Evolutionary conservation across 495 filamentous ascomycete species (phyloP).

Genomic region (Penicillium paradoxum): DNA sequence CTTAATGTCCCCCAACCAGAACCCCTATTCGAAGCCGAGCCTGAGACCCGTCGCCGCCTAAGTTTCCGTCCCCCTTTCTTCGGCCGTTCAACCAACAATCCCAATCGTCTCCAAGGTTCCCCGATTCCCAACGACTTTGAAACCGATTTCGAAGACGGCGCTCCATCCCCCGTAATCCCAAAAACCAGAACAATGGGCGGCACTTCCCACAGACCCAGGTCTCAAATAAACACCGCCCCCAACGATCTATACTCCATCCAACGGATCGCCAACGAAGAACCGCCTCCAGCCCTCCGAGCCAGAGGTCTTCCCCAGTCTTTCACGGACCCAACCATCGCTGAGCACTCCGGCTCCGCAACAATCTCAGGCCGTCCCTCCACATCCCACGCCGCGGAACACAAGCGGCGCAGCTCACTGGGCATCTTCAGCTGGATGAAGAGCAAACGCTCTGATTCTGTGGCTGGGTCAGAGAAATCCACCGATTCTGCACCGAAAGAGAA

Average conservation of each 20-base stretch:
- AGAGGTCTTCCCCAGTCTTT: slow-evolving; percentile 27
- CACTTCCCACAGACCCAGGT: slow-evolving; percentile 11
- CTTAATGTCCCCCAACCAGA: slow-evolving; percentile 11
- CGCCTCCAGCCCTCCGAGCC: background rate
- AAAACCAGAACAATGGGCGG: slow-evolving; percentile 25
- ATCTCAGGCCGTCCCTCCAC: slow-evolving; percentile 25
- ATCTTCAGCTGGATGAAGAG: slow-evolving; percentile 46
- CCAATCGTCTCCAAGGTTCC: slow-evolving; percentile 27
- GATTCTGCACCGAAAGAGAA: slow-evolving; percentile 9
- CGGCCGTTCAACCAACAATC: slow-evolving; percentile 18
- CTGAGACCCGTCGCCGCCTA: slow-evolving; percentile 27
- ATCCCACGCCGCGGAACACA: slow-evolving; percentile 33
- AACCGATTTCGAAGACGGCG: slow-evolving; percentile 30
- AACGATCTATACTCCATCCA: slow-evolving; percentile 10
- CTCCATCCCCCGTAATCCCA: slow-evolving; percentile 34
- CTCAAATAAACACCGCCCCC: slow-evolving; percentile 18
- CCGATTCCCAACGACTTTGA: slow-evolving; percentile 19
- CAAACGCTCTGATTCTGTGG: slow-evolving; percentile 20
- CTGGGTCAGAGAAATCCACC: slow-evolving; percentile 18
- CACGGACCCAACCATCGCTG: slow-evolving; percentile 13
- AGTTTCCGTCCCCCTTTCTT: slow-evolving; percentile 39
- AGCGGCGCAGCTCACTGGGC: slow-evolving; percentile 37
- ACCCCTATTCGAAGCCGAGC: slow-evolving; percentile 23
- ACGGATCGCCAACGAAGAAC: slow-evolving; percentile 2
- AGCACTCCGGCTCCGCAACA: slow-evolving; percentile 13